A percentile compares a stretch with the other conserved stretches of the same genome.
phyloP scores from a whole-genome alignment of 805 yeast species.

The Blastobotrys terrestris region DNA sequence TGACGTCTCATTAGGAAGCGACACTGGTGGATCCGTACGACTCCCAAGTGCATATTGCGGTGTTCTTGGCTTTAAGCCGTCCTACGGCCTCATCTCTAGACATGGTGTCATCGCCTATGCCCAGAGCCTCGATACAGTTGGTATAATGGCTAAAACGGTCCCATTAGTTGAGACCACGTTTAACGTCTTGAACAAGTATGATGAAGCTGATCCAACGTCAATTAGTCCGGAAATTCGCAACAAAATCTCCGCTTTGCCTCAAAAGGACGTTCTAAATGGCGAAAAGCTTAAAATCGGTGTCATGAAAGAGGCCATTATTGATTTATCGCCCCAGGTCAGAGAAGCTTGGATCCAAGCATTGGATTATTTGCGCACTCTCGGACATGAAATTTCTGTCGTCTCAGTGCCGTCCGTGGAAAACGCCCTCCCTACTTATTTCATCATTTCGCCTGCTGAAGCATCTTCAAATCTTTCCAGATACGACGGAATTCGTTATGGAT shows the following conservation, averaged over 20 bases:
- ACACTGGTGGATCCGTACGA: conserved; percentile 95
- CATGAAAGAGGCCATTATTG: conserved; percentile 59
- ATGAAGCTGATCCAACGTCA: conserved; percentile 74
- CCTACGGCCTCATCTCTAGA: conserved; percentile 86
- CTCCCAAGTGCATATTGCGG: conserved; percentile 88
- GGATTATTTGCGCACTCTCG: conserved; percentile 37
- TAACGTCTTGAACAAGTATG: conserved; percentile 50
- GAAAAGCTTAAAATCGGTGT: conserved; percentile 56
- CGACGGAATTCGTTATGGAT: conserved; percentile 87
- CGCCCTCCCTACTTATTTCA: conserved; percentile 76
- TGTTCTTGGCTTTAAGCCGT: conserved; percentile 82
- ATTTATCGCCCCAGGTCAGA: conserved; percentile 44
- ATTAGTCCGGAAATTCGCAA: conserved; percentile 21
- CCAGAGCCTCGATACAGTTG: conserved; percentile 92
- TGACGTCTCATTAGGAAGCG: conserved; percentile 84
- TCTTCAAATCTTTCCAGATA: conserved; percentile 84
- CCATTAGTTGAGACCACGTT: conserved; percentile 44
- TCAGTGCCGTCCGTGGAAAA: conserved; percentile 63
- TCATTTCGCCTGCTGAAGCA: conserved; percentile 89
- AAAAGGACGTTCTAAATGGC: background rate
- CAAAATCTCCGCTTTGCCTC: conserved; percentile 5
- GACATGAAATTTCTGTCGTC: conserved; percentile 53
- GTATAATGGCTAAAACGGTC: conserved; percentile 57
- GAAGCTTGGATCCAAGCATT: conserved; percentile 44
- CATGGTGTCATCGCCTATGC: conserved; percentile 93